A percentile compares a stretch with the other conserved stretches of the same genome.
Conservation (phyloP, 2,329 filamentous ascomycete species). For the Cyclaneusma minus region DNA sequence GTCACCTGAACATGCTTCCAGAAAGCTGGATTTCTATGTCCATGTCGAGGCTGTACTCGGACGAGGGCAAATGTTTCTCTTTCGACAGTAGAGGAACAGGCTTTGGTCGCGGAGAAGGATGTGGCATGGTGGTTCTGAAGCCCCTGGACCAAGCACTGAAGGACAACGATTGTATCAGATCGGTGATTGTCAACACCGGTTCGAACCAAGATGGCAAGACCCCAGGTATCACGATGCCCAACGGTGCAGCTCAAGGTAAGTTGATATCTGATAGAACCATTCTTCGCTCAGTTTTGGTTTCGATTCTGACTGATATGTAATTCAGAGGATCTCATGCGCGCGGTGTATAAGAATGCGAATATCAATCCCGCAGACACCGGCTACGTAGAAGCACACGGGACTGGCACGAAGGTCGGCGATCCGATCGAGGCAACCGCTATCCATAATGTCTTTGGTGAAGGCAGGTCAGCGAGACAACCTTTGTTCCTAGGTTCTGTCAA, state of each 20-base stretch:
- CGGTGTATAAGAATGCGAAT: slow-evolving; percentile 6
- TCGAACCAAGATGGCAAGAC: slow-evolving; percentile 45
- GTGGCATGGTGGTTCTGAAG: slow-evolving; percentile 42
- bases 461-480: slow-evolving; percentile 9
- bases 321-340: slow-evolving; percentile 12
- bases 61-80: slow-evolving; percentile 30
- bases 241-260: slow-evolving; percentile 22
- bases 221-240: slow-evolving; percentile 38
- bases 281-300: background rate
- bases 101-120: slow-evolving; percentile 47
- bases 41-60: slow-evolving; percentile 10
- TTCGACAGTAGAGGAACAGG: slow-evolving; percentile 44
- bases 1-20: no score
- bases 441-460: slow-evolving; percentile 13
- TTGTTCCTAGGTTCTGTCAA: slow-evolving; percentile 14
- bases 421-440: slow-evolving; percentile 12
- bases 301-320: background rate
- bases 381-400: slow-evolving; percentile 10
- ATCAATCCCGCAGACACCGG: slow-evolving; percentile 7
- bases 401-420: slow-evolving; percentile 11
- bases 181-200: slow-evolving; percentile 34
- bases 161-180: slow-evolving; percentile 40
- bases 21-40: slow-evolving; percentile 12
- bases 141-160: slow-evolving; percentile 37
- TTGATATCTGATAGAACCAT: background rate